Base-by-base conservation (phyloP, 768 basidiomycete genomes). In the Pleurotus giganteus region DNA sequence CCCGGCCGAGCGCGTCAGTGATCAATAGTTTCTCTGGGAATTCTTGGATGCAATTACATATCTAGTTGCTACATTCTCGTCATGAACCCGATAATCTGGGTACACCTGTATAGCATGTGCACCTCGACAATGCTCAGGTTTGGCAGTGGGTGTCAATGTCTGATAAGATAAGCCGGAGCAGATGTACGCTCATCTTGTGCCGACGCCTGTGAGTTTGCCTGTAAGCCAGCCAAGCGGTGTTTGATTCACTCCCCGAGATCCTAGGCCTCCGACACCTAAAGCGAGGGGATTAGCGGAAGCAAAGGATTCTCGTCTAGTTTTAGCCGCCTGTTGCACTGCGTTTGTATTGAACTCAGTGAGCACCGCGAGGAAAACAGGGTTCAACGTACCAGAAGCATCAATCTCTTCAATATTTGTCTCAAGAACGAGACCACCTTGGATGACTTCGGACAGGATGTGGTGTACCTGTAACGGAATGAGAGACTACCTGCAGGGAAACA, bases 341-440 rank as follows among this genome's bases (percentile, higher is more conserved):
- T 50, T 55, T 43, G 54, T 39, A 41, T 58, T 19, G 54, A 19
- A 60, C 46, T 54, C 53, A n/a, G 44, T 41, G 13, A 19, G 44
- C n/a, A 39, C 24, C 36, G 42, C 11, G 37, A 50, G 44, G 8
- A 29, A 34, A 17, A 4, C 29, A 36, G 13, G 8, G 43, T 34
- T 34, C 23, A 31, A 65, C 84, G 50, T 61, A 91, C 91, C 83
- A 58, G 85, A 79, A 58, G 62, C 71, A 60, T 85, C 85, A 54
- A 94, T 94, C 65, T 91, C 90, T 52, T 91, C 89, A 23, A 93
- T 85, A 68, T 91, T 93, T 11, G 96, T 99, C 69, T 99, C 97
- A 39, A 98, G 77, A 7, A 98, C 97, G 32, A 98, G 78, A 4
- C 97, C 97, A 13, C 94, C 96, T 72, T 98, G 95, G 23, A 99